Percentiles rank a stretch among this genome's conserved stretches.
Evolutionary conservation across 73 alveolate species (phyloP).

Genomic region (Tetrahymena thermophila): DNA sequence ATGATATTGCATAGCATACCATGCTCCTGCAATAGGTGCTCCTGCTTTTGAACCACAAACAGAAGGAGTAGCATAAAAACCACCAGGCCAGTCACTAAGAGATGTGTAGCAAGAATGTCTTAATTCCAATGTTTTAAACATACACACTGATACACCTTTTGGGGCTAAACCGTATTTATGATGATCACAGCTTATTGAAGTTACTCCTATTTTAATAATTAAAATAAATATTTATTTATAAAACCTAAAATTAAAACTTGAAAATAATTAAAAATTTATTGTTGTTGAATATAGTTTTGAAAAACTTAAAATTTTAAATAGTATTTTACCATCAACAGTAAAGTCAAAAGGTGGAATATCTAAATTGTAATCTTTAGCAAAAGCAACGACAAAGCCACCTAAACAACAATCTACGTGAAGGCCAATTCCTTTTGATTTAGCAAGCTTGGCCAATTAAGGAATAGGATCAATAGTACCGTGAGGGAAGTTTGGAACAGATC

Average conservation of each 20-base stretch:
- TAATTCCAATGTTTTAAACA: constrained; percentile 72
- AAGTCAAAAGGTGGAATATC: constrained; percentile 87
- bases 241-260: too few species aligned
- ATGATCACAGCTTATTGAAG: constrained; percentile 95
- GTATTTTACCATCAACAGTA: constrained; percentile 55
- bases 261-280: too few species aligned
- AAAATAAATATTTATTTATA: too few species aligned
- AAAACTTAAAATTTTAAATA: too few species aligned
- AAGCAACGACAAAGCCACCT: constrained; percentile 95
- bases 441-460: constrained; percentile 69
- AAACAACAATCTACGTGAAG: constrained; percentile 88
- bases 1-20: constrained; percentile 80
- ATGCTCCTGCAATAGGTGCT: constrained; percentile 89
- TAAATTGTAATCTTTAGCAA: constrained; percentile 78
- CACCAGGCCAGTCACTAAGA: constrained; percentile 87
- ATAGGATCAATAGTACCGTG: constrained; percentile 89
- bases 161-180: constrained; percentile 99
- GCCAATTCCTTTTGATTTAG: constrained; percentile 57
- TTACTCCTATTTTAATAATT: constrained; percentile 61
- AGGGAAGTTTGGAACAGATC: constrained; percentile 89
- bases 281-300: too few species aligned
- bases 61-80: constrained; percentile 80
- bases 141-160: constrained; percentile 91
- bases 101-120: constrained; percentile 76
- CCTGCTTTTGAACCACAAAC: constrained; percentile 94